Conservation (phyloP, 2,329 filamentous ascomycete species). For the Aspergillus jensenii region DNA sequence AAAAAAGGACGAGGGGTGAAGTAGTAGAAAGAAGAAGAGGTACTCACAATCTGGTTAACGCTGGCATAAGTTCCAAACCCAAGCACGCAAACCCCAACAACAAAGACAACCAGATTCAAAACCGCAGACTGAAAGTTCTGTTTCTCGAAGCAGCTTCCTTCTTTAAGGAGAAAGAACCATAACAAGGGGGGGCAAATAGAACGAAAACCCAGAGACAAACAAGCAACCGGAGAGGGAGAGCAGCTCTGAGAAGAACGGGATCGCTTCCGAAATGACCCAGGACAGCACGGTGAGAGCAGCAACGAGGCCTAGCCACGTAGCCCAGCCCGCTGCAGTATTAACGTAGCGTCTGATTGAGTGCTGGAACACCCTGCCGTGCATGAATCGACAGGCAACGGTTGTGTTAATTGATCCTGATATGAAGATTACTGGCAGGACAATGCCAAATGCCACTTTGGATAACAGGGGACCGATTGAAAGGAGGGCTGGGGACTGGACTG, state of each 20-base stretch:
- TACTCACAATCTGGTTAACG: conserved; percentile 35
- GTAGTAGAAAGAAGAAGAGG: not conserved
- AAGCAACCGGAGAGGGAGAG: conserved; percentile 56
- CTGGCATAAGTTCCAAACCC: conserved; percentile 75
- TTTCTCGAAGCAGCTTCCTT: conserved; percentile 24
- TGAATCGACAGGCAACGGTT: conserved; percentile 32
- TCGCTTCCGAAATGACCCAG: conserved; percentile 81
- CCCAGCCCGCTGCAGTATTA: conserved; percentile 36
- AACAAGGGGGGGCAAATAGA: conserved; percentile 60
- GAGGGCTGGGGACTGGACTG: too few relatives aligned
- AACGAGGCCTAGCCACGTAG: conserved; percentile 32
- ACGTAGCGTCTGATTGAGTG: conserved; percentile 35
- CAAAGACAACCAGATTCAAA: conserved; percentile 68
- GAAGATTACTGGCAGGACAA: too few relatives aligned
- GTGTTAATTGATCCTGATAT: conserved; percentile 33
- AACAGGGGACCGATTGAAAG: too few relatives aligned
- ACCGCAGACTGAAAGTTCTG: conserved; percentile 54
- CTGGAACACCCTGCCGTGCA: conserved; percentile 34
- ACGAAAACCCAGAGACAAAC: conserved; percentile 86
- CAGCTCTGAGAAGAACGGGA: conserved; percentile 77
- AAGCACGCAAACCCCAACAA: conserved; percentile 73
- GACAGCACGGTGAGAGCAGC: conserved; percentile 69
- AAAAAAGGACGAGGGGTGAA: too few relatives aligned
- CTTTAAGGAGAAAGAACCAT: conserved; percentile 30
- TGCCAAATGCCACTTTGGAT: too few relatives aligned